These are phyloP conservation scores for Lepidium africanum DNA, from an alignment of 345 rosid species.

Conservation along the genomic window DNA sequence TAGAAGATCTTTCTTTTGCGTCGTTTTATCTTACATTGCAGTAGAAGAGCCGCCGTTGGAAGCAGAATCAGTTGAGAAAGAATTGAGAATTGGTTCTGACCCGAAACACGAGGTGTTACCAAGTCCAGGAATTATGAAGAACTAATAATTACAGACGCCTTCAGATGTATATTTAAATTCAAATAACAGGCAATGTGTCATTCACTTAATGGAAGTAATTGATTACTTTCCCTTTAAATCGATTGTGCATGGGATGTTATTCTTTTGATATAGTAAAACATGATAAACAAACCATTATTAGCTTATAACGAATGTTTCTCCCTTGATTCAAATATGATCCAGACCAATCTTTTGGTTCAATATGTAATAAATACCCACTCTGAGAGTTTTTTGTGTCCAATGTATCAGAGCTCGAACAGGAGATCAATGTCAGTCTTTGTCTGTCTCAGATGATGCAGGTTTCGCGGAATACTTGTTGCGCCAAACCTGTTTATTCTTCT, in stretches of 20 bases:
- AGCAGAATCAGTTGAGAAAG: conserved; percentile 84
- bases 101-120: background rate
- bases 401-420: background rate
- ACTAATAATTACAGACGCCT: background rate
- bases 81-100: conserved; percentile 54
- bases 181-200: background rate
- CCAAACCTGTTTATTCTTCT: conserved; percentile 71
- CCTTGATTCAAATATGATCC: background rate
- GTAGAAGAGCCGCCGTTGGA: conserved; percentile 87
- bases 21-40: conserved; percentile 14
- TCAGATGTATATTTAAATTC: background rate
- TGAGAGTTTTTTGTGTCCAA: background rate
- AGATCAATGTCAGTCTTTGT: background rate
- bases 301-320: background rate
- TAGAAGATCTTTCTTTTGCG: conserved; percentile 16
- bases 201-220: background rate
- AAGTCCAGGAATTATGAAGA: background rate
- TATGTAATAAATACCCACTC: background rate
- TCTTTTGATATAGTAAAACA: background rate
- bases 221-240: background rate
- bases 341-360: background rate
- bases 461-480: conserved; percentile 44
- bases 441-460: conserved; percentile 36
- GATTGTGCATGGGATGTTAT: background rate
- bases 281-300: background rate